Conservation (phyloP, 148 eudicot species). For the Fagopyrum tataricum region DNA sequence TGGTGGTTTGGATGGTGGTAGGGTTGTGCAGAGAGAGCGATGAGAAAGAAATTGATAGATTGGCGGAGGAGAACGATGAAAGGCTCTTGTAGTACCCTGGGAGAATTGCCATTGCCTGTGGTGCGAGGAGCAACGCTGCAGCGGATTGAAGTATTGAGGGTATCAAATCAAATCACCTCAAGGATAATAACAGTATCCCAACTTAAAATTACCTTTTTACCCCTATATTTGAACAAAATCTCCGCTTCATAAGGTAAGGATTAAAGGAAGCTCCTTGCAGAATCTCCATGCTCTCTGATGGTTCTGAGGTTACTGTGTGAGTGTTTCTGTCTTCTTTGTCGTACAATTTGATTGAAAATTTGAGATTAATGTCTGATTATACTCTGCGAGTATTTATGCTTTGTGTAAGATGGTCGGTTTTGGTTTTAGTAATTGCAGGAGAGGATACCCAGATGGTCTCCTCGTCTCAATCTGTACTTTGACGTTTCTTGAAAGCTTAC, state of each 20-base stretch:
- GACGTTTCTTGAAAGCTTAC: not conserved
- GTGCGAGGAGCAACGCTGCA: no score
- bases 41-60: not conserved
- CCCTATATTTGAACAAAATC: no score
- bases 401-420: not conserved
- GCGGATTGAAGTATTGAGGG: no score
- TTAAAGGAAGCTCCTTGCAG: no score
- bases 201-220: no score
- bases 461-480: conserved; percentile 47
- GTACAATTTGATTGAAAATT: no score
- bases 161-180: no score
- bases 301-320: conserved; percentile 50
- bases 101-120: no score
- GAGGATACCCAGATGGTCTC: conserved; percentile 70
- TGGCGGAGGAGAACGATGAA: not conserved
- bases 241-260: no score
- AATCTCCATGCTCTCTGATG: conserved; percentile 40
- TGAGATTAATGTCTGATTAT: no score
- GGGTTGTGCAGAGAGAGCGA: conserved; percentile 1
- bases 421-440: conserved; percentile 37
- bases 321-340: not conserved
- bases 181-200: no score
- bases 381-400: no score
- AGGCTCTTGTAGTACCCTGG: not conserved
- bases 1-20: not conserved